Conservation (phyloP, 805 yeast genomes). For the Candida germanica region DNA sequence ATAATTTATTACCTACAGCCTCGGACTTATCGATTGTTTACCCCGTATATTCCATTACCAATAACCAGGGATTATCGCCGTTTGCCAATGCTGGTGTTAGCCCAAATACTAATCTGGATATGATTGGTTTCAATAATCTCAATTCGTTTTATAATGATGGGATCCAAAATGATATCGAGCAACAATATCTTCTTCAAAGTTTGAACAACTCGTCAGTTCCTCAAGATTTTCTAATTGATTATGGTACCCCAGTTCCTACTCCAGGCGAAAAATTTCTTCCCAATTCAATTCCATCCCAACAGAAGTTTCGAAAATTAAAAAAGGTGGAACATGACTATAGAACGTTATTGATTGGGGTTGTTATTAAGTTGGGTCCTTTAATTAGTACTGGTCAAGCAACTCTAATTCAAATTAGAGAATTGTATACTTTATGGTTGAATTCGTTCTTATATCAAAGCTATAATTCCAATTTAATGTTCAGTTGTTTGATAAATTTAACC, state of each 20-base stretch:
- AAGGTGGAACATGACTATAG: conserved; percentile 10
- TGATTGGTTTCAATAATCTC: conserved; percentile 4
- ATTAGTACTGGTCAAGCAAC: conserved; percentile 22
- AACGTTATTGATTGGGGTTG: conserved; percentile 11
- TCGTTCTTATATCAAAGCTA: conserved; percentile 27
- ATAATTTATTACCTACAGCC: conserved; percentile 25
- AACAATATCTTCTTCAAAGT: conserved; percentile 10
- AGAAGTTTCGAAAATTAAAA: conserved; percentile 8
- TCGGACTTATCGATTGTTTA: conserved; percentile 32
- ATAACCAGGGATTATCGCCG: conserved; percentile 14
- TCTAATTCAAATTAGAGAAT: conserved; percentile 24
- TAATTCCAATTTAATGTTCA: conserved; percentile 27
- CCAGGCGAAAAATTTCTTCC: conserved; percentile 9
- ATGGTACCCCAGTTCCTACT: conserved; percentile 9
- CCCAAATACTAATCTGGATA: too few relatives aligned
- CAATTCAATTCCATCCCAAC: conserved; percentile 7
- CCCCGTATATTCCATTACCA: conserved; percentile 31
- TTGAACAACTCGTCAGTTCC: conserved; percentile 9
- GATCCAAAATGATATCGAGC: conserved; percentile 3
- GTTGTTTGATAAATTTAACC: conserved; percentile 36
- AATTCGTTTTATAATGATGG: conserved; percentile 3
- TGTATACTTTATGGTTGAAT: conserved; percentile 33
- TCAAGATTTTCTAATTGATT: conserved; percentile 12
- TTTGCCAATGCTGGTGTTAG: background rate
- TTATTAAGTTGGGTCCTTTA: conserved; percentile 11